Conservation (phyloP, 2,329 filamentous ascomycete species). For the Alternaria atra region DNA sequence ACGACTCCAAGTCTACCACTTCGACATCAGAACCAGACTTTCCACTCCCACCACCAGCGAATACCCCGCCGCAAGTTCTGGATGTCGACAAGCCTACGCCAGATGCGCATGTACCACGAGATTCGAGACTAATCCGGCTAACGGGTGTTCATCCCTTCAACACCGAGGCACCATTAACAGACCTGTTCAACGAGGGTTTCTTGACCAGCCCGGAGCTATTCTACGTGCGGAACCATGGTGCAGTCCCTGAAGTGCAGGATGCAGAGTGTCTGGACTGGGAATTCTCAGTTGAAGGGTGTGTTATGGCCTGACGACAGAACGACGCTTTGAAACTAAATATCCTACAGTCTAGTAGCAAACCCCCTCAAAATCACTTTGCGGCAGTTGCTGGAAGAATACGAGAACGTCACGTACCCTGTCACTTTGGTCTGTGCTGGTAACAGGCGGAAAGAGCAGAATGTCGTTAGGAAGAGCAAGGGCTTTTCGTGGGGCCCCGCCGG, state of each 20-base stretch:
- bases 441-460: constrained; percentile 89
- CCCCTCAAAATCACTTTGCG: constrained; percentile 76
- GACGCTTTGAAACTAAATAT: constrained; percentile 7
- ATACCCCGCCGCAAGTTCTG: constrained; percentile 67
- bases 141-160: constrained; percentile 94
- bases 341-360: constrained; percentile 72
- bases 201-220: constrained; percentile 87
- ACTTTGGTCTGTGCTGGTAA: constrained; percentile 94
- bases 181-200: constrained; percentile 82
- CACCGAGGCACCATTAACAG: constrained; percentile 81
- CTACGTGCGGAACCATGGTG: constrained; percentile 90
- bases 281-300: constrained; percentile 77
- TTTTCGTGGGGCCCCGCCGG: constrained; percentile 95
- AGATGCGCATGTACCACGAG: constrained; percentile 80
- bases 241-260: constrained; percentile 79
- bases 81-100: constrained; percentile 84
- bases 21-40: constrained; percentile 53
- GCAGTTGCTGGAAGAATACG: constrained; percentile 76
- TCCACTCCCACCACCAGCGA: constrained; percentile 73
- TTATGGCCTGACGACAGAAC: background rate
- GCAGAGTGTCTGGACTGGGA: constrained; percentile 80
- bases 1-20: constrained; percentile 34
- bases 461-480: constrained; percentile 88
- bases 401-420: constrained; percentile 84
- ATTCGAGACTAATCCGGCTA: constrained; percentile 81